Base-by-base conservation (phyloP, 768 basidiomycete species). In the Hygrophorus pudorinus region DNA sequence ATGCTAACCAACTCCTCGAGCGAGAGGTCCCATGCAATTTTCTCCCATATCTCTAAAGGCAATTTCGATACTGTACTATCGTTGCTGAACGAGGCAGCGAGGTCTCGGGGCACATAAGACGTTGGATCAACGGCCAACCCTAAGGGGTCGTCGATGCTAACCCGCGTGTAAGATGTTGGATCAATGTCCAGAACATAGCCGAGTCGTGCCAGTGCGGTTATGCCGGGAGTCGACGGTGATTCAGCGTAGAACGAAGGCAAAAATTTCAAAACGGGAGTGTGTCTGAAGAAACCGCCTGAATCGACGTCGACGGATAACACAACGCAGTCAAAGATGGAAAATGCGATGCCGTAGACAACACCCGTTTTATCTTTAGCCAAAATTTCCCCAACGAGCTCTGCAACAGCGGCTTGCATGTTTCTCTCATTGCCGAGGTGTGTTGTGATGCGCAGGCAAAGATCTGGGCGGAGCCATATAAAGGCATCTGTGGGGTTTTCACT, bases 291-390 rank as follows among this genome's bases (percentile, higher is more conserved):
- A 31, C 48, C 44, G 13, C 37, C 36, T 6, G 31, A 35, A 2
- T 41, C 6, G 33, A 17, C 37, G 18, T 51, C 47, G 2, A 56
- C 38, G 16, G 37, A 31, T 29, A 56, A 34, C 12, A 56, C 34
- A n/a, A 48, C 48, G 18, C 54, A 56, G 42, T 57, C 52, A 44
- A 52, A 54, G 10, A 56, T 46, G 1, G 53, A 56, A 37, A 52
- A 56, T 0, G 49, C 33, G 24, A 39, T 17, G n/a, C 38, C 38
- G 21, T 39, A 39, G 21, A 27, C 14, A 10, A 39, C 24, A 21
- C 13, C 24, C 9, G 20, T 27, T n/a, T 27, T 24, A 17, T 39
- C 13, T 5, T 24, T 24, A 21, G 18, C 24, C 38, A 20, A 27
- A 16, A 37, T 14, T 35, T 37, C 44, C 12, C 24, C 21, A 18